Evolutionary conservation across 2,329 filamentous ascomycete genomes (phyloP), one percentile per base, ranked within the genome.

Genomic region (Fusarium sp.): DNA sequence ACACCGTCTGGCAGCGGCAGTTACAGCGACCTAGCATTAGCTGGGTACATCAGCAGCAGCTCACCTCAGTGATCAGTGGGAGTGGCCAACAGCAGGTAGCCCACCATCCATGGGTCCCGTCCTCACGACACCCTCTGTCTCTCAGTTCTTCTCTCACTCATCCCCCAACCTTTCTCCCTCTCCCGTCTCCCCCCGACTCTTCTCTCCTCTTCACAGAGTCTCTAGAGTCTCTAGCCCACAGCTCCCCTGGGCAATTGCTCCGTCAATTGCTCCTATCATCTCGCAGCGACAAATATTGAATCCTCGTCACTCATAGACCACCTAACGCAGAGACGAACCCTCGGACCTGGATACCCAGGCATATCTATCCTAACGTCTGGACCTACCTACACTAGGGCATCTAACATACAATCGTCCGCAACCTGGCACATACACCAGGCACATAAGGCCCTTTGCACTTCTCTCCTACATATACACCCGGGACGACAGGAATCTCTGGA

Each of bases 81-180:
- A 32, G 60, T 58, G 65, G 65, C 32, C 25, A 32, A 60, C 17
- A 20, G 25, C 17, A 58, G 45, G 68, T 70, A 67, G 54, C 50
- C 35, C 30, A 57, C 47, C 47, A 40, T 61, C 47, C 47, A 40
- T 61, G 54, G 71, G 68, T 38, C 43, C 59, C 52, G 59, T 69
- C 68, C 62, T 74, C 68, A 69, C 54, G 59, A 66, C 69, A 74
- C 59, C 65, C 69, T 64, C 65, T 63, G 60, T 38, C 60, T 52
- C 63, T 68, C 65, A 30, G 32, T 64, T 65, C 63, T 52, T 30
- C 68, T 71, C 63, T 57, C 47, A 43, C 58, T 64, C 61, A 33
- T 40, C 47, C 47, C 47, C 47, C 47, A 52, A 52, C 25, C 40
- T 68, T 33, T 62, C 68, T 65, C 65, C 60, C 67, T 60, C 68